Evolutionary conservation across 2,329 filamentous ascomycete genomes (phyloP).

Genomic region (Aspergillus jensenii): DNA sequence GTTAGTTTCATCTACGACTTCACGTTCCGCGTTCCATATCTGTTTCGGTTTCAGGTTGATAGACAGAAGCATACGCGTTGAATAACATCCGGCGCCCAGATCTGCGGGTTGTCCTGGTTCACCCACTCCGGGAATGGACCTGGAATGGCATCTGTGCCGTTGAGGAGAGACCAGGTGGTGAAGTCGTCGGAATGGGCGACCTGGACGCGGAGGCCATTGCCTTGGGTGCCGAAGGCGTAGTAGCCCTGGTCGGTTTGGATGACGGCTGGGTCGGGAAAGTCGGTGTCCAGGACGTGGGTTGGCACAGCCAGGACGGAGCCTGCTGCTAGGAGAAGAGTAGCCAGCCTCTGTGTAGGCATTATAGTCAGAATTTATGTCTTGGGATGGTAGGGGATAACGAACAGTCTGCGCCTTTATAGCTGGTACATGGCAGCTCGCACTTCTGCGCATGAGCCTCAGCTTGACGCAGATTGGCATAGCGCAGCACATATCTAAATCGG

Average conservation of each 20-base stretch:
- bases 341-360: background rate
- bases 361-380: too few relatives aligned
- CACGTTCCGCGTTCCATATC: background rate
- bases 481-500: too few relatives aligned
- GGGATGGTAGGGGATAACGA: too few relatives aligned
- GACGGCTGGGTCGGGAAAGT: slow-evolving; percentile 14
- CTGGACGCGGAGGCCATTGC: slow-evolving; percentile 52
- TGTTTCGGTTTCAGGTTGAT: too few relatives aligned
- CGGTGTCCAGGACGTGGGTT: slow-evolving; percentile 24
- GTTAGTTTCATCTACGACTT: background rate
- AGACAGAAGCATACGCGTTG: slow-evolving; percentile 33
- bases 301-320: slow-evolving; percentile 16
- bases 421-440: too few relatives aligned
- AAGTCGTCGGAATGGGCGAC: slow-evolving; percentile 51
- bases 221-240: slow-evolving; percentile 57
- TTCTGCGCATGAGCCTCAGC: too few relatives aligned
- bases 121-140: background rate
- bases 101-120: slow-evolving; percentile 36
- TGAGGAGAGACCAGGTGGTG: slow-evolving; percentile 46
- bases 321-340: background rate
- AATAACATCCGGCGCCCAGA: slow-evolving; percentile 61
- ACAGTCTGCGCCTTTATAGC: too few relatives aligned
- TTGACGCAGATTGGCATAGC: too few relatives aligned
- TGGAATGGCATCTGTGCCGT: slow-evolving; percentile 27
- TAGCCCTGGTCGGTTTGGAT: slow-evolving; percentile 7